Evolutionary conservation across 2,329 filamentous ascomycete genomes (phyloP), one percentile per base, ranked within the genome.

Genomic region (Cladophialophora yegresii): DNA sequence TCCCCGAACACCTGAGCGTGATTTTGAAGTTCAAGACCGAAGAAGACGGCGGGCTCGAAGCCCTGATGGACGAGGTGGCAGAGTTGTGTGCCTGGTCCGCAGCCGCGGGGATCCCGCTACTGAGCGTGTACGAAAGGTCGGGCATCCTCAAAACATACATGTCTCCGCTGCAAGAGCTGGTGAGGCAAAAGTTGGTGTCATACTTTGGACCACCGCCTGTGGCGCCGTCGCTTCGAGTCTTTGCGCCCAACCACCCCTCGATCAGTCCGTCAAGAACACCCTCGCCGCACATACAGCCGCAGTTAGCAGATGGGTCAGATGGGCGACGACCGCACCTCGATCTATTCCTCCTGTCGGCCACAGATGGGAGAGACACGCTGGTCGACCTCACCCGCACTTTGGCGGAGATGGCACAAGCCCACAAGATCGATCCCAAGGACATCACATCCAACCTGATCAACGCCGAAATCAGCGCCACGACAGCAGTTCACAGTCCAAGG

Each of bases 361-460:
- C 93, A 62, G 95, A 99, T 72, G 93, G 95, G 55, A 87, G 93
- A 61, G 92, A 96, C 73, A 97, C 93, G 3, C 86, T 99, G 67
- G 93, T 99, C 47, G 95, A 99, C 76, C 84, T 99, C 53, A 99
- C 95, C 49, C 92, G 93, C 74, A 98, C 96, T 0, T 83, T 99
- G 23, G 87, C 93, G 5, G 91, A 96, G 74, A 98, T 99, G 95
- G 90, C 92, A 6, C 95, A 98, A 77, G 87, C 89, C 71, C 87
- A 87, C 64, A 97, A 96, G 77, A 83, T 99, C 13, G 85, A 86
- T 1, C 85, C 91, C 0, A 82, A 86, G 33, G 93, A 99, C 74
- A 93, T 99, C 73, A 92, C 87, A 62, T 83, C 85, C 57, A 91
- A 97, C 67, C 81, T 99, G 57, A 88, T 99, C 58, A 92, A 98